These are phyloP conservation scores for Penicillium griseofulvum DNA, from an alignment of 2,329 filamentous ascomycete species.

Conservation along the genomic window DNA sequence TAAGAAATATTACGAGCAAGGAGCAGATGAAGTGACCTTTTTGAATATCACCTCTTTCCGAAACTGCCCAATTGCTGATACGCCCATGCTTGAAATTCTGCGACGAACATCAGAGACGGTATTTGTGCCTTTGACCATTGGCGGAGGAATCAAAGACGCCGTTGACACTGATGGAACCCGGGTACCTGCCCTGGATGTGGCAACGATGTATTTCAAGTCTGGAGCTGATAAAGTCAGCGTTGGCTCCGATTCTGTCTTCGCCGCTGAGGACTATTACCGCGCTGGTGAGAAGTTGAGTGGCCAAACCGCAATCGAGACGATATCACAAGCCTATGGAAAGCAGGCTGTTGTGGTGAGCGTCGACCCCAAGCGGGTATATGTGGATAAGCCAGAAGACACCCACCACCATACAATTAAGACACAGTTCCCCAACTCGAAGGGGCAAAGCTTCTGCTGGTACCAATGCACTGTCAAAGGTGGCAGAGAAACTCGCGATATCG, in stretches of 20 bases:
- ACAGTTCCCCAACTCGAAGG: conserved; percentile 65
- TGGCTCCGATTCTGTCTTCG: conserved; percentile 87
- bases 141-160: conserved; percentile 91
- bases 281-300: conserved; percentile 68
- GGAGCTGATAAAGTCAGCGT: conserved; percentile 98
- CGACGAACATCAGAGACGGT: conserved; percentile 83
- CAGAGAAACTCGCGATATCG: conserved; percentile 87
- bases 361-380: conserved; percentile 89
- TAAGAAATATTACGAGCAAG: conserved; percentile 89
- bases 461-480: conserved; percentile 96
- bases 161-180: conserved; percentile 82
- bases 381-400: conserved; percentile 65
- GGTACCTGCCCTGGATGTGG: conserved; percentile 87
- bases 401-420: conserved; percentile 75
- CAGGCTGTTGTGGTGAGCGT: conserved; percentile 96
- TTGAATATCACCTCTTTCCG: conserved; percentile 98
- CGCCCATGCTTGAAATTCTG: conserved; percentile 94
- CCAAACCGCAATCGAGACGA: conserved; percentile 90
- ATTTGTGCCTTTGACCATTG: conserved; percentile 93
- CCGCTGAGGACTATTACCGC: conserved; percentile 86
- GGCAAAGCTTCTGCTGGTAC: conserved; percentile 89
- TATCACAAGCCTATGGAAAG: conserved; percentile 88
- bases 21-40: conserved; percentile 95
- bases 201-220: conserved; percentile 94
- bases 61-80: conserved; percentile 85